phyloP scores from a whole-genome alignment of 2,329 filamentous ascomycete genomes.

The Aureobasidium subglaciale region DNA sequence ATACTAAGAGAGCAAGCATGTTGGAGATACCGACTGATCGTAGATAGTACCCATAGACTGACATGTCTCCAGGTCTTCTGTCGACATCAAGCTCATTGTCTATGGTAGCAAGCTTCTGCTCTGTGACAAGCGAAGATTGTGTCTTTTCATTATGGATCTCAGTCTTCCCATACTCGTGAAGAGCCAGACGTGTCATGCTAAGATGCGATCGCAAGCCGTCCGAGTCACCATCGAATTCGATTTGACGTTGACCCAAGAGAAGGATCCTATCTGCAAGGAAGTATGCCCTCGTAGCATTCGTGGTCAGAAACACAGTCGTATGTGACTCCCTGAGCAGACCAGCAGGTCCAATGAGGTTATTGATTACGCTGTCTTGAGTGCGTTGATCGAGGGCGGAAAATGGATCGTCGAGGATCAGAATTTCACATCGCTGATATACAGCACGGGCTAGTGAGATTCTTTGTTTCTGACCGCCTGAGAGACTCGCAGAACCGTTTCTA shows the following conservation, averaged over 20 bases:
- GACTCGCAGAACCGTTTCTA: slow-evolving; percentile 43
- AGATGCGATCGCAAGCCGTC: neutral
- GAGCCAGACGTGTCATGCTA: neutral
- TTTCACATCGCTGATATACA: slow-evolving; percentile 43
- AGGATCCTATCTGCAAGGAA: neutral
- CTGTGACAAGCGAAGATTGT: neutral
- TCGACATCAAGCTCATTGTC: slow-evolving; percentile 16
- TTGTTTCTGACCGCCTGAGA: slow-evolving; percentile 47
- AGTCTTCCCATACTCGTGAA: neutral
- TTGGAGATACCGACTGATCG: neutral
- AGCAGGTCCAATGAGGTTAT: slow-evolving; percentile 37
- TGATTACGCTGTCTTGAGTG: slow-evolving; percentile 44
- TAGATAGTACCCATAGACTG: slow-evolving; percentile 25
- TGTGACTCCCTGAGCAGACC: slow-evolving; percentile 35
- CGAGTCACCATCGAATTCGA: neutral
- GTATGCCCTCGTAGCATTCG: neutral
- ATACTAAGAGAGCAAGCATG: slow-evolving; percentile 21
- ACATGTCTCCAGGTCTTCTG: slow-evolving; percentile 30
- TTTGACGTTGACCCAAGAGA: neutral
- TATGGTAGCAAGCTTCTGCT: neutral
- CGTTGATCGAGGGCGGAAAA: slow-evolving; percentile 44
- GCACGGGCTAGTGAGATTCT: slow-evolving; percentile 48
- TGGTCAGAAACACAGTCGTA: neutral
- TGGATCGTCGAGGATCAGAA: slow-evolving; percentile 47
- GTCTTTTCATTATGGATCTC: neutral